Percentiles rank a stretch among this genome's conserved stretches.
Conservation (phyloP, 2,329 filamentous ascomycete species). For the Neophaeococcomyces aloes region DNA sequence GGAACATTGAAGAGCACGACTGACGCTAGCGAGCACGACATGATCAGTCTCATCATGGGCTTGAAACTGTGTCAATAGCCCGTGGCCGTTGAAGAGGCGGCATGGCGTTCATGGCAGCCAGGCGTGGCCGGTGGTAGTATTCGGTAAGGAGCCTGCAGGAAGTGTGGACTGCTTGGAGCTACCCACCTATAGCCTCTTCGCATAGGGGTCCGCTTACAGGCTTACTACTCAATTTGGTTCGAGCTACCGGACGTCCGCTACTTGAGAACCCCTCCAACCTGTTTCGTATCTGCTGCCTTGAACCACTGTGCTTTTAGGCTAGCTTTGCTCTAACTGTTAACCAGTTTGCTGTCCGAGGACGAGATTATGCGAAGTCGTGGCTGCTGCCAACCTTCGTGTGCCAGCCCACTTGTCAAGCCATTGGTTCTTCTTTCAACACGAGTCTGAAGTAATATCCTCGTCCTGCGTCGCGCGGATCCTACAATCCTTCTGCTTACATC, state of each 20-base stretch:
- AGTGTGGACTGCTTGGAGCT: neutral
- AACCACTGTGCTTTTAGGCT: neutral
- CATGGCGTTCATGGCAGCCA: too few relatives aligned
- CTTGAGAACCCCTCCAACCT: slow-evolving; percentile 3
- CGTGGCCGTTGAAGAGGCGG: too few relatives aligned
- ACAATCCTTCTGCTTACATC: neutral
- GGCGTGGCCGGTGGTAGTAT: too few relatives aligned
- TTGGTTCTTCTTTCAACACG: slow-evolving; percentile 3
- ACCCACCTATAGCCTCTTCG: neutral
- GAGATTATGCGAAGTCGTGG: neutral
- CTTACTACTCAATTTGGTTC: neutral
- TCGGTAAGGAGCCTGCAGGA: neutral
- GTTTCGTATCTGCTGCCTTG: slow-evolving; percentile 4
- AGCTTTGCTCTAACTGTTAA: slow-evolving; percentile 2
- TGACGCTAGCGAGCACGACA: neutral
- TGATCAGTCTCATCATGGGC: too few relatives aligned
- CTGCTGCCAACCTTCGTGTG: neutral
- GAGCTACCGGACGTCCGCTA: slow-evolving; percentile 7
- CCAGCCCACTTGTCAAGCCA: neutral
- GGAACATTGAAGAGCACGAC: neutral
- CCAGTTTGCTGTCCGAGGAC: slow-evolving; percentile 2
- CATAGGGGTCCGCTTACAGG: neutral
- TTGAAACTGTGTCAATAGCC: too few relatives aligned
- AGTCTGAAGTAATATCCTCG: neutral
- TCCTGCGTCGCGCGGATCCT: slow-evolving; percentile 1